A percentile compares a stretch with the other conserved stretches of the same genome.
Evolutionary conservation across 192 early-diverging fungal genomes (phyloP).

Genomic region (Dissophora ornata): DNA sequence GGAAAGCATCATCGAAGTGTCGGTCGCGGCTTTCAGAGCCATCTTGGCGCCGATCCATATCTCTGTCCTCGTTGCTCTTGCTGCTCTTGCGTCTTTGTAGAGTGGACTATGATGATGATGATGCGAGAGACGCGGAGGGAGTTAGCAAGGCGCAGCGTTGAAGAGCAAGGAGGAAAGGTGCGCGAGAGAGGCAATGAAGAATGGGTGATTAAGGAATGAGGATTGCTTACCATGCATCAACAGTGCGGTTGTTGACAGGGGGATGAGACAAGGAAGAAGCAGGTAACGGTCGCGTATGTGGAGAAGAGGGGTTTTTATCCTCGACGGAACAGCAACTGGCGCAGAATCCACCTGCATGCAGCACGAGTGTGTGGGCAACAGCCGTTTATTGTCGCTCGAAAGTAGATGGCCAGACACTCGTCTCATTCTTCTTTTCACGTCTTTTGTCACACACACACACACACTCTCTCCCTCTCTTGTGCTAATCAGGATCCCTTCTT

Average conservation of each 20-base stretch:
- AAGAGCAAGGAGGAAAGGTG: not conserved
- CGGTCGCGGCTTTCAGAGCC: not conserved
- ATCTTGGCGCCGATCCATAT: conserved; percentile 17
- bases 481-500: no score
- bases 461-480: no score
- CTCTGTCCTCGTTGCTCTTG: conserved; percentile 23
- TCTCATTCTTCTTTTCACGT: no score
- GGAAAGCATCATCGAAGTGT: not conserved
- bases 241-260: not conserved
- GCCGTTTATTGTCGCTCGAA: no score
- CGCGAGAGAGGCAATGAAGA: not conserved
- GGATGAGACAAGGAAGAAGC: not conserved
- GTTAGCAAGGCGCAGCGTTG: not conserved
- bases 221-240: conserved; percentile 10
- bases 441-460: no score
- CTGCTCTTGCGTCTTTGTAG: conserved; percentile 22
- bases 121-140: not conserved
- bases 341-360: no score
- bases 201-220: conserved; percentile 2
- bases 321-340: no score
- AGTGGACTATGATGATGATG: conserved; percentile 11
- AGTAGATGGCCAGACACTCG: no score
- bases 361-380: no score
- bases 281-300: not conserved
- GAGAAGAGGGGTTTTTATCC: no score